Evolutionary conservation across 768 basidiomycete species (phyloP).

Genomic region (Tricholoma bakamatsutake): DNA sequence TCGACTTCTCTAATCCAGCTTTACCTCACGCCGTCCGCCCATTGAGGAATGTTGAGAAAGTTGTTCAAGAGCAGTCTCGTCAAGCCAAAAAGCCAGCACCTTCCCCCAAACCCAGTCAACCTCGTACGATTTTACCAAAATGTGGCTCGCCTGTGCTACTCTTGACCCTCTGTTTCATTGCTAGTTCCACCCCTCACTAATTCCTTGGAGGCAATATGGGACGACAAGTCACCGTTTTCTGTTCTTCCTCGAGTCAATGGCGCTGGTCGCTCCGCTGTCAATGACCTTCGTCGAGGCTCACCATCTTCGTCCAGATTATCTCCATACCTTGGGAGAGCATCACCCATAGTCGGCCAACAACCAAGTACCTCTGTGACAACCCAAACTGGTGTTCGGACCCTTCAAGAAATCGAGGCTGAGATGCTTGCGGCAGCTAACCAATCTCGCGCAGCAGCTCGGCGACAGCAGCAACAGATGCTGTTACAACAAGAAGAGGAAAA

Average conservation of each 20-base stretch:
- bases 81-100: conserved; percentile 11
- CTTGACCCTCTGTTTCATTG: conserved; percentile 9
- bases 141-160: conserved; percentile 6
- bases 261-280: conserved; percentile 32
- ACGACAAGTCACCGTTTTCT: conserved; percentile 73
- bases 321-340: conserved; percentile 23
- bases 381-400: conserved; percentile 46
- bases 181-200: conserved; percentile 35
- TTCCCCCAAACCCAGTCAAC: conserved; percentile 18
- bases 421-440: conserved; percentile 63
- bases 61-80: conserved; percentile 18
- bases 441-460: conserved; percentile 18
- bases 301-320: conserved; percentile 34
- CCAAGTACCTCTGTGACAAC: conserved; percentile 25
- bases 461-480: conserved; percentile 36
- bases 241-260: conserved; percentile 55
- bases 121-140: conserved; percentile 17
- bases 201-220: conserved; percentile 75
- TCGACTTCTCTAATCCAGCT: conserved; percentile 66
- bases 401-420: conserved; percentile 82
- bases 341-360: conserved; percentile 25
- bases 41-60: conserved; percentile 14
- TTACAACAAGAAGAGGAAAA: conserved; percentile 38
- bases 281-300: conserved; percentile 27
- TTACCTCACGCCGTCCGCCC: conserved; percentile 27